Percentiles rank a stretch among this genome's conserved stretches.
phyloP scores from a whole-genome alignment of 2,329 filamentous ascomycete genomes.

The Colletotrichum echinochloae region DNA sequence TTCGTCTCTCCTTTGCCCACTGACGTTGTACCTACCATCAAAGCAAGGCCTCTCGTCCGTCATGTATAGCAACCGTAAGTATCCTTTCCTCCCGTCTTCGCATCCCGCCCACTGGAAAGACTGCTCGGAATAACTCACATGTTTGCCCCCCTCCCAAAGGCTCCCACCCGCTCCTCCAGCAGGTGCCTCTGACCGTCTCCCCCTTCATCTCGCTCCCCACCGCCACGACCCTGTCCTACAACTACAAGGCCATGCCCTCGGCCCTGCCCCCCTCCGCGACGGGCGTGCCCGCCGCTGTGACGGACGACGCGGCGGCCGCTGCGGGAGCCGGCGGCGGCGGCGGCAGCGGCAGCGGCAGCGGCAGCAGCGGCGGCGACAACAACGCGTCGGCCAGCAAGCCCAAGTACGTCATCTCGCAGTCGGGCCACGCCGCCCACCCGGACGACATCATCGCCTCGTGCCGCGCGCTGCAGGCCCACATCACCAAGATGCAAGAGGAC shows the following conservation, averaged over 20 bases:
- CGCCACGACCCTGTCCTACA: slow-evolving; percentile 92
- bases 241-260: slow-evolving; percentile 90
- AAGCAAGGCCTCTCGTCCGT: slow-evolving; percentile 4
- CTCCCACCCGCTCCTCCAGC: slow-evolving; percentile 88
- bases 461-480: slow-evolving; percentile 79
- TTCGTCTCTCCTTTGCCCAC: not conserved
- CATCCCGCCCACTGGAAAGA: too few species aligned
- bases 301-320: slow-evolving; percentile 45
- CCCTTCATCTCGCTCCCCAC: slow-evolving; percentile 93
- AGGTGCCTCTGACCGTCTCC: slow-evolving; percentile 92
- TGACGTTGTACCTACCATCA: not conserved
- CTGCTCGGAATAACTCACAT: not conserved
- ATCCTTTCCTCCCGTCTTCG: too few species aligned
- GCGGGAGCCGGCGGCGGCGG: not conserved
- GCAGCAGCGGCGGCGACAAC: not conserved
- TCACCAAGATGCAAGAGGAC: slow-evolving; percentile 75
- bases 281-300: slow-evolving; percentile 58
- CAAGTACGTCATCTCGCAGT: slow-evolving; percentile 81
- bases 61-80: slow-evolving; percentile 51
- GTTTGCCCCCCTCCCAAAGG: slow-evolving; percentile 66
- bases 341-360: not conserved
- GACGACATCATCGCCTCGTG: slow-evolving; percentile 88
- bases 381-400: slow-evolving; percentile 58
- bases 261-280: slow-evolving; percentile 82
- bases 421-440: slow-evolving; percentile 86